Percentiles rank a stretch among this genome's conserved stretches.
Evolutionary conservation across 495 filamentous ascomycete genomes (phyloP).

Genomic region (Aspergillus olivimuriae): DNA sequence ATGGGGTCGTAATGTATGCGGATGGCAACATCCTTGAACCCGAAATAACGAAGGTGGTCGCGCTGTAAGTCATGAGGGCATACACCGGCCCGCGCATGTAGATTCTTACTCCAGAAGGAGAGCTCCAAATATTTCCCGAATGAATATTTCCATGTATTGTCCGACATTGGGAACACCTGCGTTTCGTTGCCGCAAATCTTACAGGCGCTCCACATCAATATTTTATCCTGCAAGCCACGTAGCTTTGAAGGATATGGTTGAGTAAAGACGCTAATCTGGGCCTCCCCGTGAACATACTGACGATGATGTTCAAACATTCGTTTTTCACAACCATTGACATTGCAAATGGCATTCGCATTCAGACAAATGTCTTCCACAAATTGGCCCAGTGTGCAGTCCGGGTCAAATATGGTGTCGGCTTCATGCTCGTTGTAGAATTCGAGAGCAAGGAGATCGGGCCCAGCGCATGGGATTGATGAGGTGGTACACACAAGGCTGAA

Average conservation of each 20-base stretch:
- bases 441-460: slow-evolving; percentile 77
- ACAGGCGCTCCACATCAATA: slow-evolving; percentile 97
- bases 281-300: slow-evolving; percentile 95
- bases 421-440: slow-evolving; percentile 91
- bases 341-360: slow-evolving; percentile 66
- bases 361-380: slow-evolving; percentile 90
- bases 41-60: slow-evolving; percentile 88
- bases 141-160: slow-evolving; percentile 96
- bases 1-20: slow-evolving; percentile 89
- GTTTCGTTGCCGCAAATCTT: slow-evolving; percentile 87
- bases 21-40: slow-evolving; percentile 76
- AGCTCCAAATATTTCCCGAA: slow-evolving; percentile 97
- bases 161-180: slow-evolving; percentile 86
- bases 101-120: slow-evolving; percentile 85
- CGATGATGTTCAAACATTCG: slow-evolving; percentile 91
- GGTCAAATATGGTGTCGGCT: slow-evolving; percentile 56
- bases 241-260: slow-evolving; percentile 68
- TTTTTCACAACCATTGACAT: slow-evolving; percentile 76
- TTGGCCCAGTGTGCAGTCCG: slow-evolving; percentile 88
- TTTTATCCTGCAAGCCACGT: slow-evolving; percentile 64
- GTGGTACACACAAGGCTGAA: slow-evolving; percentile 87
- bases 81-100: slow-evolving; percentile 71
- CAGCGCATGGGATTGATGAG: slow-evolving; percentile 86
- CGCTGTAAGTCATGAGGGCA: slow-evolving; percentile 91
- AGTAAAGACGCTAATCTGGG: slow-evolving; percentile 82